Evolutionary conservation across 768 basidiomycete genomes (phyloP).

Genomic region (Kwoniella botswanensis): DNA sequence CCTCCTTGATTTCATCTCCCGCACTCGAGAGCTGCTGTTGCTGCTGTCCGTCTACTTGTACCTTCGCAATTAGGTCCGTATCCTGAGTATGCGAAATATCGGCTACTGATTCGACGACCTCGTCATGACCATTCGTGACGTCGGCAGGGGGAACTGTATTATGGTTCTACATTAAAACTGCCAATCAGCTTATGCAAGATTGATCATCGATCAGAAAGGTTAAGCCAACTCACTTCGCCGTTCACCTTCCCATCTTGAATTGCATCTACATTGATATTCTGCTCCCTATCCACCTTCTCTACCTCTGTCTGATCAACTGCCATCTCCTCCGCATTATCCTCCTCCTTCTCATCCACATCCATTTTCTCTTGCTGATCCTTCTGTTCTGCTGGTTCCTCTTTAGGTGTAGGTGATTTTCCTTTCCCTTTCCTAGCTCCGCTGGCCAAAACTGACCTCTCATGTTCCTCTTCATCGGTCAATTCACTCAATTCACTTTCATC

Average conservation of each 20-base stretch:
- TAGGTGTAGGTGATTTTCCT: background rate
- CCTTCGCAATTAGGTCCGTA: background rate
- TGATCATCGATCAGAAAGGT: no score
- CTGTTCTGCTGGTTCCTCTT: background rate
- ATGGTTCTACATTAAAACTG: no score
- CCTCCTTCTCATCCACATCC: constrained; percentile 15
- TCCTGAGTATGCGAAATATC: no score
- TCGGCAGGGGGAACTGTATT: no score
- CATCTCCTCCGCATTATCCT: background rate
- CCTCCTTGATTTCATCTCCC: background rate
- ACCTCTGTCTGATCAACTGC: constrained; percentile 14
- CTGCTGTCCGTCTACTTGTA: background rate
- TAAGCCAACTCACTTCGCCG: background rate
- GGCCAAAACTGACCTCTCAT: constrained; percentile 24
- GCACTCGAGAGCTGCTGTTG: background rate
- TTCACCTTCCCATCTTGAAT: background rate
- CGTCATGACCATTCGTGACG: background rate
- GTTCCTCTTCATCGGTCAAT: constrained; percentile 54
- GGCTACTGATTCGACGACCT: background rate
- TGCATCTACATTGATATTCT: background rate
- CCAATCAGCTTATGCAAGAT: no score
- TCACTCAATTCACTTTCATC: constrained; percentile 55
- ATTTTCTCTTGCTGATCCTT: constrained; percentile 25
- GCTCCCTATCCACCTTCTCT: constrained; percentile 15
- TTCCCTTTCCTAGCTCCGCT: constrained; percentile 11